Evolutionary conservation across 768 basidiomycete genomes (phyloP), one percentile per base, ranked within the genome.

Genomic region (Chiua virens): DNA sequence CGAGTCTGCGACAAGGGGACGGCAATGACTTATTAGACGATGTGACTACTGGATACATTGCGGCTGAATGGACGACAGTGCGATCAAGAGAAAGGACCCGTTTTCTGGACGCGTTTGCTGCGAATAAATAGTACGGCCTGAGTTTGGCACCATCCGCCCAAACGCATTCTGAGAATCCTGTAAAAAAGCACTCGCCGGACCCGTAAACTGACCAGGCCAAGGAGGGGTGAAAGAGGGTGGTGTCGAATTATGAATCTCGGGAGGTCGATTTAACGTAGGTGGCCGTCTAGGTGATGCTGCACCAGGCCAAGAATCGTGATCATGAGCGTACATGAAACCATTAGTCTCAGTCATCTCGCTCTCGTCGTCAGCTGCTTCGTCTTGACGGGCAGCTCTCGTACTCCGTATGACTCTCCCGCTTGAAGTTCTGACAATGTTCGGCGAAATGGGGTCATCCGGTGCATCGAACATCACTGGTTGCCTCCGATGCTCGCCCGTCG

Each of bases 51-150:
- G 46, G 50, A 54, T 59, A 62, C 56, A 64, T 53, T 58, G 47
- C n/a, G 37, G 36, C 22, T 44, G 55, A 39, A 50, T 45, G 52
- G 34, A 53, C 27, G 30, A 45, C n/a, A 48, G 18, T 47, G 47
- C 35, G 49, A 42, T 52, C 56, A 69, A 50, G 59, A n/a, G 58
- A 42, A 58, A 67, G 32, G 65, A 53, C 23, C 63, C 63, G 17
- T 60, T 67, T 50, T 74, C 75, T 42, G 70, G 63, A 50, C 65
- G 69, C 37, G 73, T 65, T 40, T 70, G 69, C 58, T 82, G 81
- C 40, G 82, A 80, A 64, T 85, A 84, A 54, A 85, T 83, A 27
- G 83, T 85, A 57, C 82, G 81, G 50, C 82, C 83, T 3, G 79
- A 74, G 50, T 80, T 81, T 60, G 76, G 74, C 50, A 39, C 69